Percentiles rank a stretch among this genome's conserved stretches.
phyloP scores from a whole-genome alignment of 768 basidiomycete genomes.

The Cystofilobasidium macerans region DNA sequence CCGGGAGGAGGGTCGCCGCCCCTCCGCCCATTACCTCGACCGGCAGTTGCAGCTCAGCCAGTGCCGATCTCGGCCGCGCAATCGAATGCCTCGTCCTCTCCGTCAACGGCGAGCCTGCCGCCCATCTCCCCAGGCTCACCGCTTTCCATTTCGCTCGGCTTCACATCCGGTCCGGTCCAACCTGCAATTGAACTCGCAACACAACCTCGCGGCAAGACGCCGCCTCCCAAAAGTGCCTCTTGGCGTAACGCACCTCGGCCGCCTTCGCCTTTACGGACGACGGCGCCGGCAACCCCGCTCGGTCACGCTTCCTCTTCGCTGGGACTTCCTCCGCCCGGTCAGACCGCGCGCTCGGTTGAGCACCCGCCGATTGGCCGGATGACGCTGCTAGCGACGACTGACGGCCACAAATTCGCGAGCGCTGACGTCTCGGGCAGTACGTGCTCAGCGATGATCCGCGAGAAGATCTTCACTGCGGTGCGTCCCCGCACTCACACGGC shows the following conservation, averaged over 20 bases:
- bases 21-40: background rate
- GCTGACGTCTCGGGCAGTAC: constrained; percentile 17
- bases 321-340: background rate
- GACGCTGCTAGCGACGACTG: constrained; percentile 19
- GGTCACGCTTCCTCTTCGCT: background rate
- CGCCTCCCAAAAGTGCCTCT: constrained; percentile 8
- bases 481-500: too few species aligned
- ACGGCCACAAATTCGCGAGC: constrained; percentile 17
- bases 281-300: background rate
- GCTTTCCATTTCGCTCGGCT: background rate
- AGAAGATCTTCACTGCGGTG: constrained; percentile 25
- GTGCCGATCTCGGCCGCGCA: background rate
- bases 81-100: background rate
- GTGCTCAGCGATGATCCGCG: constrained; percentile 12
- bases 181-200: background rate
- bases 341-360: too few species aligned
- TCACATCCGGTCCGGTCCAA: background rate
- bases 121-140: constrained; percentile 15
- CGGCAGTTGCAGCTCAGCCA: background rate
- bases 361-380: constrained; percentile 9
- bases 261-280: background rate
- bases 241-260: background rate
- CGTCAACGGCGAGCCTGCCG: constrained; percentile 2
- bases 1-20: background rate
- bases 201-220: constrained; percentile 2